phyloP scores from a whole-genome alignment of 1,139 yeast genomes.

The Blastobotrys petasosporus region DNA sequence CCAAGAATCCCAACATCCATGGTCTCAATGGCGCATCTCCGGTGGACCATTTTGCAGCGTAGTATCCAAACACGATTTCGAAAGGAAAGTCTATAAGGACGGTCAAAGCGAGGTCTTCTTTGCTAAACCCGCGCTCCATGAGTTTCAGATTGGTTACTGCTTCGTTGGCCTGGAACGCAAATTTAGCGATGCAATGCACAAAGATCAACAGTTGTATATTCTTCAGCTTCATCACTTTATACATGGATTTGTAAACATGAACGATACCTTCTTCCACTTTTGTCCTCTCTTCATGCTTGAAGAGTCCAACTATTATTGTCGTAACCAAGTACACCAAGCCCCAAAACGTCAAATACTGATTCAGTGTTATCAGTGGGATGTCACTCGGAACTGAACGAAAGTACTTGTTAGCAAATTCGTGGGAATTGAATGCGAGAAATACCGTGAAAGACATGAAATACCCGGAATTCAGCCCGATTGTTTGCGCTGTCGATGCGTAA shows the following conservation, averaged over 20 bases:
- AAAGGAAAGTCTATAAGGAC: constrained; percentile 94
- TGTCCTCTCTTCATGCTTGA: constrained; percentile 40
- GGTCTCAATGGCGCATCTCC: constrained; percentile 70
- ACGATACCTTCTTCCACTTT: constrained; percentile 35
- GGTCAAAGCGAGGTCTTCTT: constrained; percentile 88
- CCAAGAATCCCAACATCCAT: constrained; percentile 87
- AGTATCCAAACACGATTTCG: constrained; percentile 90
- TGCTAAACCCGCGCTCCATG: constrained; percentile 86
- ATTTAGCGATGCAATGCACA: constrained; percentile 72
- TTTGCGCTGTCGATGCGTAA: constrained; percentile 97
- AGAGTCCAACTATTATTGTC: constrained; percentile 53
- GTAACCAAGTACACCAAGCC: constrained; percentile 66
- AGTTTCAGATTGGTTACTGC: constrained; percentile 90
- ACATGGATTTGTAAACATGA: constrained; percentile 69
- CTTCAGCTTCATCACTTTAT: constrained; percentile 65
- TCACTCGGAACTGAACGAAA: constrained; percentile 56
- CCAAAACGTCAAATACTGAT: constrained; percentile 71
- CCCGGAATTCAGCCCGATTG: constrained; percentile 89
- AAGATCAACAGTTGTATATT: constrained; percentile 70
- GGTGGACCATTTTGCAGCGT: constrained; percentile 91
- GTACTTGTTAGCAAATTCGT: constrained; percentile 86
- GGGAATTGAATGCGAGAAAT: constrained; percentile 82
- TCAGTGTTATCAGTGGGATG: constrained; percentile 63
- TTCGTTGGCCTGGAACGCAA: constrained; percentile 94
- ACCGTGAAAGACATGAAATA: constrained; percentile 88